These are phyloP conservation scores for Neocallimastix lanati DNA, from an alignment of 192 early-diverging fungal genomes.

Conservation along the genomic window DNA sequence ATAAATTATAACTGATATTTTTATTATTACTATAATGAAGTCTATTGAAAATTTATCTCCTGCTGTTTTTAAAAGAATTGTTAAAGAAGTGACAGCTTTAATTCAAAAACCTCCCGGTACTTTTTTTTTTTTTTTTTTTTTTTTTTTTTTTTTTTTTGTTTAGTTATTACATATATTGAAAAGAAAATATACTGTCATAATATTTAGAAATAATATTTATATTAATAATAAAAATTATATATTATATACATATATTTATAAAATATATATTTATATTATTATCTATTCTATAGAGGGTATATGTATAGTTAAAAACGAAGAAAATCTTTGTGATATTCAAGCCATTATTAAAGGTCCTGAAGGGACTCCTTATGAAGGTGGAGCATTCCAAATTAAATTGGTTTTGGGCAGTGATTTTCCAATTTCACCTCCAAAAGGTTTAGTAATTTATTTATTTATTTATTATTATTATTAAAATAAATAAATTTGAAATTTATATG, in stretches of 20 bases:
- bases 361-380: slow-evolving; percentile 70
- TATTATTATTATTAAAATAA: too few relatives aligned
- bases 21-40: neutral
- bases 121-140: too few relatives aligned
- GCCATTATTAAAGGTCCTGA: slow-evolving; percentile 9
- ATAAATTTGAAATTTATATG: too few relatives aligned
- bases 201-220: too few relatives aligned
- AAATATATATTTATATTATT: too few relatives aligned
- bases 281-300: neutral
- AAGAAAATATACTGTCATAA: too few relatives aligned
- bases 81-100: neutral
- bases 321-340: neutral
- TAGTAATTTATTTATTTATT: neutral
- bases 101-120: neutral
- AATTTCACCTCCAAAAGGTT: slow-evolving; percentile 62
- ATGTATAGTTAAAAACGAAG: neutral
- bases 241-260: too few relatives aligned
- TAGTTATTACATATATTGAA: too few relatives aligned
- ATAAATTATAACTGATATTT: too few relatives aligned
- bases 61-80: neutral
- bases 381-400: slow-evolving; percentile 55
- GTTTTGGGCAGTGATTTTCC: slow-evolving; percentile 58
- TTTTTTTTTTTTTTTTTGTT: too few relatives aligned
- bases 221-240: too few relatives aligned
- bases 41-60: neutral